Evolutionary conservation across 495 filamentous ascomycete genomes (phyloP).

Genomic region (Penicillium roqueforti): DNA sequence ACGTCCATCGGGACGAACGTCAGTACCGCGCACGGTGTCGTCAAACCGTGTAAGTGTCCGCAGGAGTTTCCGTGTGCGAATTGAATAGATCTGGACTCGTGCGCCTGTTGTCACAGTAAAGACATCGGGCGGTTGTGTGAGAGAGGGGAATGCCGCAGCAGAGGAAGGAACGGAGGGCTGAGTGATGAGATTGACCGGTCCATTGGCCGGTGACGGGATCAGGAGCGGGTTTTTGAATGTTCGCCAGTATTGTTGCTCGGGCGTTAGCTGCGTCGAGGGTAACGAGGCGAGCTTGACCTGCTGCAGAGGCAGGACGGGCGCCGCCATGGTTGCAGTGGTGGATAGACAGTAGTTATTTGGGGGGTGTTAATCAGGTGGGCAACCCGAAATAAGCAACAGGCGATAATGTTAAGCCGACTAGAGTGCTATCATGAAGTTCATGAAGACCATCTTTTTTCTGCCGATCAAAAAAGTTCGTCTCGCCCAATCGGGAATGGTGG

Average conservation of each 20-base stretch:
- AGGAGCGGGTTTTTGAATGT: conserved; percentile 84
- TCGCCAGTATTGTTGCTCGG: conserved; percentile 94
- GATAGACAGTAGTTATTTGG: background rate
- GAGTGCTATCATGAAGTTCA: conserved; percentile 16
- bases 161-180: conserved; percentile 58
- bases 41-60: conserved; percentile 92
- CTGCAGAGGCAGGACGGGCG: conserved; percentile 75
- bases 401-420: background rate
- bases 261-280: conserved; percentile 53
- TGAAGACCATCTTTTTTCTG: conserved; percentile 30
- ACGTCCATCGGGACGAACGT: conserved; percentile 82
- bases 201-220: conserved; percentile 79
- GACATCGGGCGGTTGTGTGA: conserved; percentile 56
- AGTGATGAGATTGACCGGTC: conserved; percentile 83
- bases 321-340: conserved; percentile 63
- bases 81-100: conserved; percentile 87
- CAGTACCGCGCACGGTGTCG: conserved; percentile 79
- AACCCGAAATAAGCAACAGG: background rate
- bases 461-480: conserved; percentile 30
- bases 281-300: conserved; percentile 72
- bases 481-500: conserved; percentile 24
- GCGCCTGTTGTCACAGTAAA: conserved; percentile 92
- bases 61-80: conserved; percentile 78
- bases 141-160: conserved; percentile 43
- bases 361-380: background rate